A percentile compares a stretch with the other conserved stretches of the same genome.
These are phyloP conservation scores for Amanita exitialis DNA, from an alignment of 768 basidiomycete genomes.

Conservation along the genomic window DNA sequence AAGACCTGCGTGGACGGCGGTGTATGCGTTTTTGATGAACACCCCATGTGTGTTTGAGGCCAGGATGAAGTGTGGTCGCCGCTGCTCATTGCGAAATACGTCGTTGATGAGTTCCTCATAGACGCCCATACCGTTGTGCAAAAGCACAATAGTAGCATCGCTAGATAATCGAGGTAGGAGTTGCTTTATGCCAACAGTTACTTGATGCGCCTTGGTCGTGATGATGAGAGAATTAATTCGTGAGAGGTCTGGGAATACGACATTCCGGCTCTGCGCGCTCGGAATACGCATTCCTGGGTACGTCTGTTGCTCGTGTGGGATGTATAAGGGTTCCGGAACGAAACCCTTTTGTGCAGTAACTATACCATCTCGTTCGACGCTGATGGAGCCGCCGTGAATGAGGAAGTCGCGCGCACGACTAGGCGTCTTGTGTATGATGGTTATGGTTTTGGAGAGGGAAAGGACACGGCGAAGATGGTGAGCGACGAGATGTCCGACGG, in stretches of 20 bases:
- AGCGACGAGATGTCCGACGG: slow-evolving; percentile 76
- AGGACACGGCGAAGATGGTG: slow-evolving; percentile 65
- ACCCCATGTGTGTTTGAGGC: slow-evolving; percentile 78
- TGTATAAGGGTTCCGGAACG: slow-evolving; percentile 36
- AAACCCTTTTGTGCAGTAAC: slow-evolving; percentile 33
- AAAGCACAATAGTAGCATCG: slow-evolving; percentile 76
- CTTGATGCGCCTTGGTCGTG: slow-evolving; percentile 68
- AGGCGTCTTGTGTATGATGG: slow-evolving; percentile 56
- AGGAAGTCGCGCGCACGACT: slow-evolving; percentile 25
- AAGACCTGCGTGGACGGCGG: slow-evolving; percentile 60
- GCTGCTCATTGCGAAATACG: slow-evolving; percentile 62
- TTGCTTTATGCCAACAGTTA: slow-evolving; percentile 41
- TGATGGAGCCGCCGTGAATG: slow-evolving; percentile 25
- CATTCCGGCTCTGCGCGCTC: not conserved
- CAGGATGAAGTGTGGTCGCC: slow-evolving; percentile 80
- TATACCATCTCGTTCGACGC: slow-evolving; percentile 41
- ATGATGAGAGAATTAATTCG: slow-evolving; percentile 74
- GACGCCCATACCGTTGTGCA: slow-evolving; percentile 92
- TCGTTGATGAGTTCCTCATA: slow-evolving; percentile 64
- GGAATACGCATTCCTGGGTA: slow-evolving; percentile 4
- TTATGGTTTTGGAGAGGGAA: slow-evolving; percentile 40
- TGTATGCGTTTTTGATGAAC: slow-evolving; percentile 38
- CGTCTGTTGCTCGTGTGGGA: slow-evolving; percentile 1
- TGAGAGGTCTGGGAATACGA: slow-evolving; percentile 6
- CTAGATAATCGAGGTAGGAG: slow-evolving; percentile 56